Evolutionary conservation across 805 yeast species (phyloP).

Genomic region (Millerago galiae): DNA sequence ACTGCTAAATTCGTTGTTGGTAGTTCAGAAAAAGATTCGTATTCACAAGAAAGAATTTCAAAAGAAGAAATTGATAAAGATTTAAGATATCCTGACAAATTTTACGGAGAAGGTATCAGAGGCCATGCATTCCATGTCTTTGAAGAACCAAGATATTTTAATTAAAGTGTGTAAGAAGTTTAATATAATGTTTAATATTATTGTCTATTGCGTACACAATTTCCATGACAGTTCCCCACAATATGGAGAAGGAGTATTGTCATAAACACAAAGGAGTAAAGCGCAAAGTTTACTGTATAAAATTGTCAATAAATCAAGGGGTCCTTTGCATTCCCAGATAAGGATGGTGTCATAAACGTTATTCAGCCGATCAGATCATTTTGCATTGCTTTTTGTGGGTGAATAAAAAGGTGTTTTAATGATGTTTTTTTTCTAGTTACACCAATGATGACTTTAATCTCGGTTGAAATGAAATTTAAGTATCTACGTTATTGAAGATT

Average conservation of each 20-base stretch:
- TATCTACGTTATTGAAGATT: not conserved
- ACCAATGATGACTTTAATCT: not conserved
- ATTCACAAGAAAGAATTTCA: constrained; percentile 49
- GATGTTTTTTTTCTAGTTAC: not conserved
- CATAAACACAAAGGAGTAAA: too few relatives aligned
- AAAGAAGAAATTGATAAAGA: constrained; percentile 54
- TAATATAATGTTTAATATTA: too few relatives aligned
- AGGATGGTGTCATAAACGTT: too few relatives aligned
- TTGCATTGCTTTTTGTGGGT: too few relatives aligned
- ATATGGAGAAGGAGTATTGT: too few relatives aligned
- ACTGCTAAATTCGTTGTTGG: constrained; percentile 70
- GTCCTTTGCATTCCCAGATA: too few relatives aligned
- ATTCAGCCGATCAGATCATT: too few relatives aligned
- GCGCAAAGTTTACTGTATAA: too few relatives aligned
- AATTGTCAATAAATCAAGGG: too few relatives aligned
- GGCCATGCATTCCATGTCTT: constrained; percentile 94
- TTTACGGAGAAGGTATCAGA: constrained; percentile 86
- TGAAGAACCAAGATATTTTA: constrained; percentile 62
- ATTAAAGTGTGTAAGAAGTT: not conserved
- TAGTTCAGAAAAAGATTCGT: constrained; percentile 27
- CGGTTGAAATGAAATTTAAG: not conserved
- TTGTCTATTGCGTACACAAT: too few relatives aligned
- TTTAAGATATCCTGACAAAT: constrained; percentile 69
- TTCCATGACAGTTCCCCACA: too few relatives aligned
- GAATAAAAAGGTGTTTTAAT: too few relatives aligned